phyloP scores from a whole-genome alignment of 75 land plant species.

The Pinus taeda region DNA sequence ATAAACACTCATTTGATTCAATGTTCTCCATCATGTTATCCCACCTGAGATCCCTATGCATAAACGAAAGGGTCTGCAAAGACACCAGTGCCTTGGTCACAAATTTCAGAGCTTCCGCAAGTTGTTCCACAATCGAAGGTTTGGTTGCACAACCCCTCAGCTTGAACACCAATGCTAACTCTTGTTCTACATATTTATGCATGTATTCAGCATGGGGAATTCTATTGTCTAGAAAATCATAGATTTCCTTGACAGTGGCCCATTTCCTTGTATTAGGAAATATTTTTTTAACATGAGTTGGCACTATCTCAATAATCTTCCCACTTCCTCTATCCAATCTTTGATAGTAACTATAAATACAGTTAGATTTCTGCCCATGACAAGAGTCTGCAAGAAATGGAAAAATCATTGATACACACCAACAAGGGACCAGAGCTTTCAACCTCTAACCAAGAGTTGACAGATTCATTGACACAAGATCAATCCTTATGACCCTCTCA shows the following conservation, averaged over 20 bases:
- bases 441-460: conserved; percentile 15
- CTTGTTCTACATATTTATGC: not conserved
- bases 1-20: conserved; percentile 24
- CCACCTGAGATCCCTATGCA: conserved; percentile 32
- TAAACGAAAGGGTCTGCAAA: conserved; percentile 11
- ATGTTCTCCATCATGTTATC: conserved; percentile 22
- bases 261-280: conserved; percentile 23
- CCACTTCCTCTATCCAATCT: conserved; percentile 15
- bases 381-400: conserved; percentile 13
- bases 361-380: not conserved
- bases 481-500: conserved; percentile 7
- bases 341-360: conserved; percentile 12
- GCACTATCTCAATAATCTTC: conserved; percentile 17
- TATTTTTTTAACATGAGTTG: conserved; percentile 8
- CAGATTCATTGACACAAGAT: conserved; percentile 9
- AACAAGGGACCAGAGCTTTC: conserved; percentile 15
- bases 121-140: conserved; percentile 14
- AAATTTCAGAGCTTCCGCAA: conserved; percentile 18
- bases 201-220: conserved; percentile 13
- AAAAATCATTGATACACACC: conserved; percentile 12
- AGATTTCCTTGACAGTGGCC: conserved; percentile 17
- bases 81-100: conserved; percentile 24
- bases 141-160: conserved; percentile 12
- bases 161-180: conserved; percentile 22
- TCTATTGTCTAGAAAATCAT: conserved; percentile 14